Evolutionary conservation across 2,329 filamentous ascomycete species (phyloP).

Genomic region (Orbilia oligospora): DNA sequence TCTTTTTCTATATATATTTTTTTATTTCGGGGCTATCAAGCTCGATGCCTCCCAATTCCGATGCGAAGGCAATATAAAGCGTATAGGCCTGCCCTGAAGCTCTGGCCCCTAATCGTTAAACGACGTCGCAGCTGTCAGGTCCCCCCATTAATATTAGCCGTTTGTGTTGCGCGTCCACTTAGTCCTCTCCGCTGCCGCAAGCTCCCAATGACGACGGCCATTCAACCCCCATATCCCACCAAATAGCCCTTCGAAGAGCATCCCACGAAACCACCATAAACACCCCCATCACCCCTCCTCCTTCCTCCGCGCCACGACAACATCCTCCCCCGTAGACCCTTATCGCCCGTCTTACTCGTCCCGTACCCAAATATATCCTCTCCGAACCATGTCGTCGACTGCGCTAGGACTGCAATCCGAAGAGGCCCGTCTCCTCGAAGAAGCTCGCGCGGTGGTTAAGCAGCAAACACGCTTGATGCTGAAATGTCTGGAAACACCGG

Average conservation of each 20-base stretch:
- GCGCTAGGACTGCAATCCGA: constrained; percentile 60
- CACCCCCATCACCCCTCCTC: background rate
- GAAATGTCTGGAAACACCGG: constrained; percentile 95
- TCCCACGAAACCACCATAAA: constrained; percentile 15
- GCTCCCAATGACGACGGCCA: constrained; percentile 49
- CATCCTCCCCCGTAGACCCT: background rate
- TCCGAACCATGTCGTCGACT: constrained; percentile 52
- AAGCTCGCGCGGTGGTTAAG: constrained; percentile 94
- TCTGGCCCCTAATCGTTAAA: constrained; percentile 11
- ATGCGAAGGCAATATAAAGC: background rate
- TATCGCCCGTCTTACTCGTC: background rate
- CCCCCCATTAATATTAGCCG: constrained; percentile 29
- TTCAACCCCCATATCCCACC: constrained; percentile 37
- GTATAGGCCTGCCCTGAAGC: too few relatives aligned
- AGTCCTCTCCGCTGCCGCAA: constrained; percentile 32
- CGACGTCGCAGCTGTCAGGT: constrained; percentile 36
- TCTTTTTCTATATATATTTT: too few relatives aligned
- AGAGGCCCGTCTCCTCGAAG: constrained; percentile 88
- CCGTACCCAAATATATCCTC: background rate
- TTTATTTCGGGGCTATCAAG: too few relatives aligned
- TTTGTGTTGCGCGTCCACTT: constrained; percentile 56
- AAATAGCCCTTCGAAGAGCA: constrained; percentile 28
- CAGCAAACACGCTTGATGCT: constrained; percentile 98
- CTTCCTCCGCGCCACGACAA: constrained; percentile 5
- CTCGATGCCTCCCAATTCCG: background rate